Percentiles rank a stretch among this genome's conserved stretches.
phyloP scores from a whole-genome alignment of 345 rosid genomes.

The Eucalyptus erythrocorys region DNA sequence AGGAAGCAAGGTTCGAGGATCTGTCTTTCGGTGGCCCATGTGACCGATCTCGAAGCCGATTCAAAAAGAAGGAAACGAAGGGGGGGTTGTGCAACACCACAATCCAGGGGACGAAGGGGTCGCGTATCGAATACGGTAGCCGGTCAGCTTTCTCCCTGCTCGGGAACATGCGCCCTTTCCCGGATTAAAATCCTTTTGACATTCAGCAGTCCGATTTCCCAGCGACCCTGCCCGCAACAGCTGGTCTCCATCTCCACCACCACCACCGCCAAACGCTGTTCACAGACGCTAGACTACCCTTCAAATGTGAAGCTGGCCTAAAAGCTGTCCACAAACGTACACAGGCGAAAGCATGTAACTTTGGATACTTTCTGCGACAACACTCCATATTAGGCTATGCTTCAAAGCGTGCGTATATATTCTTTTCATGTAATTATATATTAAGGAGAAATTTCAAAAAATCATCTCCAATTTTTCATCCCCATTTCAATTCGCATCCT shows the following conservation, averaged over 20 bases:
- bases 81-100: neutral
- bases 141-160: neutral
- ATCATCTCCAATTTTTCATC: neutral
- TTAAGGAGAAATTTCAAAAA: neutral
- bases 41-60: neutral
- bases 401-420: neutral
- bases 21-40: neutral
- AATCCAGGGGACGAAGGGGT: neutral
- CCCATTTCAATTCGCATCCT: neutral
- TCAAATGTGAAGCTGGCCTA: neutral
- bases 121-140: neutral
- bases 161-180: neutral
- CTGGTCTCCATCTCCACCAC: neutral
- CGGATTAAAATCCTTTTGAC: neutral
- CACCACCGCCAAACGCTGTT: neutral
- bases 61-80: neutral
- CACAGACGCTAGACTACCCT: neutral
- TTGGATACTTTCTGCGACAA: neutral
- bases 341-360: neutral
- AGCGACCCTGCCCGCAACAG: neutral
- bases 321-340: neutral
- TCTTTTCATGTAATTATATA: neutral
- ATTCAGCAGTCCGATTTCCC: neutral
- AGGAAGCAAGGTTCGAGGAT: neutral
- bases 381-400: neutral